Conservation (phyloP, 805 yeast genomes). For the Peterozyma xylosa region DNA sequence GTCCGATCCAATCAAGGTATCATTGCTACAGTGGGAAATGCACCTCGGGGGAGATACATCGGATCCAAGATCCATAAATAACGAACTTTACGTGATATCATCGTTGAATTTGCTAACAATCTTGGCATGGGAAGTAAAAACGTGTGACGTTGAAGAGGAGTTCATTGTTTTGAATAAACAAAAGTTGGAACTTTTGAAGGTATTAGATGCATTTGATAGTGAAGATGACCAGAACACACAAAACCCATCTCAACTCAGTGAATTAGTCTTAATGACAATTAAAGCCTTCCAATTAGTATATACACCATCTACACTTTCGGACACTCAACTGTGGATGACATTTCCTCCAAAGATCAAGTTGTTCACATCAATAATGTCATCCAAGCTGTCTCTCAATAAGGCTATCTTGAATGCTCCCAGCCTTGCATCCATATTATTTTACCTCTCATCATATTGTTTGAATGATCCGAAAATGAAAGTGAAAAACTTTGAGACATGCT, state of each 20-base stretch:
- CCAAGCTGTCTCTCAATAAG: not conserved
- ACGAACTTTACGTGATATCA: conserved; percentile 23
- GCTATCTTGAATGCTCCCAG: not conserved
- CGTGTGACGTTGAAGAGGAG: conserved; percentile 6
- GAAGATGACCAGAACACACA: not conserved
- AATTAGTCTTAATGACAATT: conserved; percentile 1
- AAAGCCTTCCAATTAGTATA: conserved; percentile 1
- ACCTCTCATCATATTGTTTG: conserved; percentile 3
- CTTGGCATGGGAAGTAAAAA: conserved; percentile 15
- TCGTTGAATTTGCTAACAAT: conserved; percentile 22
- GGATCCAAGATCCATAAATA: conserved; percentile 14
- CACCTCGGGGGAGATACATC: conserved; percentile 21
- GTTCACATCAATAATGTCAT: conserved; percentile 1
- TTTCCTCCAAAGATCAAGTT: not conserved
- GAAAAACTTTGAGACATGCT: conserved; percentile 3
- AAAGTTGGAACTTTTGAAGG: conserved; percentile 1
- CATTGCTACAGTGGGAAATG: conserved; percentile 13
- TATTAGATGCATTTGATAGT: not conserved
- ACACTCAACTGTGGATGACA: not conserved
- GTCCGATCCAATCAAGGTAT: conserved; percentile 2
- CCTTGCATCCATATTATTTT: conserved; percentile 1
- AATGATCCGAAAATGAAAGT: not conserved
- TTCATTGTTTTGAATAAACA: not conserved
- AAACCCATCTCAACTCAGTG: not conserved
- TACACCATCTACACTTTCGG: conserved; percentile 3